Evolutionary conservation across 768 basidiomycete genomes (phyloP), one percentile per base, ranked within the genome.

Genomic region (Neoboletus brunneissimus): DNA sequence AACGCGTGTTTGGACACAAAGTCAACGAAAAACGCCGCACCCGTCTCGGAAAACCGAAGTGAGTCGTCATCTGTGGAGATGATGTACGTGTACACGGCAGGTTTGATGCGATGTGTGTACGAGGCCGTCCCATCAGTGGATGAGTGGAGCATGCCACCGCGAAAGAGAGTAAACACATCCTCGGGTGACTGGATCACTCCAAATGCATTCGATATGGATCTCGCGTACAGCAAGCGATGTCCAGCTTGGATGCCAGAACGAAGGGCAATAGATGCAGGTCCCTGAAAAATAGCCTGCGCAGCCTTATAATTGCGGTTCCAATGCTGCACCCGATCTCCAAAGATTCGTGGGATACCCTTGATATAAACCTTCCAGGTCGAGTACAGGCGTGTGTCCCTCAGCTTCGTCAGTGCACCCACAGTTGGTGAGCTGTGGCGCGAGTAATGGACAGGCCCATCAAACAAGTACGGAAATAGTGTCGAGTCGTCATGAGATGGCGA

Each of bases 1-100:
- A 94, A 77, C 5, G 89, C 91, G 66, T 94, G 92, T 72, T 94
- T 94, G 27, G 87, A 88, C 42, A 86, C 87, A 67, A 92, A 87
- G 71, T 92, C 88, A 58, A 91, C 88, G 64, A 91, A 89, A 73
- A 93, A 93, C 34, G 88, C 86, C 12, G 89, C 89, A 16, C 90
- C 90, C 4, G 91, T 94, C 70, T 92, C 91, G 27, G 89, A 91
- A 72, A 93, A 92, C 22, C 91, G 81, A 60, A 91, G 78, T 10
- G 88, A 80, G 58, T 89, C 83, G 72, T 89, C 90, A 52, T 87
- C 84, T 6, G 81, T 74, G 4, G 86, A 81, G 66, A 94, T 85
- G 68, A 93, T 79, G 73, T 93, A 94, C 38, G 92, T 93, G 74
- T 93, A 94, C 23, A 92, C 83, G 0, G 87, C 86, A 43, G 89